Conservation (phyloP, 371 early-diverging fungal genomes). For the Apophysomyces sp. region DNA sequence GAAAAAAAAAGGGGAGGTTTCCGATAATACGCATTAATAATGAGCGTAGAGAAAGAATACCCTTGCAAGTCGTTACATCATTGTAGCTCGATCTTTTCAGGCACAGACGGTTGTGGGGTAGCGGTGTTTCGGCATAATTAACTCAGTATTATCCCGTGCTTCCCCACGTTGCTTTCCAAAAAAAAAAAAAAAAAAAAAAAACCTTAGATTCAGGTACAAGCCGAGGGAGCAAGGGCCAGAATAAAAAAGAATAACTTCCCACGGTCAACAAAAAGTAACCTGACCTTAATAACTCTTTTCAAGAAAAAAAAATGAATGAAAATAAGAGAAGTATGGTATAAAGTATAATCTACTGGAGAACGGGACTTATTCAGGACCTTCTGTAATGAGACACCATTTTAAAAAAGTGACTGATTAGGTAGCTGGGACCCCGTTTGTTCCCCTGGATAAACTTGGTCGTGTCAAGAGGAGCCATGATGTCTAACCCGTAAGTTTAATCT, state of each 20-base stretch:
- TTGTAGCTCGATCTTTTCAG: not conserved
- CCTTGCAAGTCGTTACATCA: not conserved
- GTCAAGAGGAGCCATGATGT: not conserved
- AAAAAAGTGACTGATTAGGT: not conserved
- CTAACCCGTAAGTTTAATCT: not conserved
- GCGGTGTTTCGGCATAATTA: conserved; percentile 7
- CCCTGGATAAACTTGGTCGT: not conserved
- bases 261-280: not conserved
- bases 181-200: not conserved
- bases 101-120: conserved; percentile 7
- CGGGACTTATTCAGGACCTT: not conserved
- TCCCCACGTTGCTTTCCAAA: conserved; percentile 6
- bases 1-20: no score
- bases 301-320: no score
- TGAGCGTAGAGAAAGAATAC: not conserved
- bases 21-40: no score
- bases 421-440: not conserved
- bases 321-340: not conserved
- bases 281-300: not conserved
- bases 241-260: not conserved
- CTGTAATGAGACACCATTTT: not conserved
- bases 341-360: not conserved
- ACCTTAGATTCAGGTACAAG: not conserved
- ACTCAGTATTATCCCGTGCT: not conserved
- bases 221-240: not conserved